phyloP scores from a whole-genome alignment of 441 rosid species.

The Adansonia grandidieri region DNA sequence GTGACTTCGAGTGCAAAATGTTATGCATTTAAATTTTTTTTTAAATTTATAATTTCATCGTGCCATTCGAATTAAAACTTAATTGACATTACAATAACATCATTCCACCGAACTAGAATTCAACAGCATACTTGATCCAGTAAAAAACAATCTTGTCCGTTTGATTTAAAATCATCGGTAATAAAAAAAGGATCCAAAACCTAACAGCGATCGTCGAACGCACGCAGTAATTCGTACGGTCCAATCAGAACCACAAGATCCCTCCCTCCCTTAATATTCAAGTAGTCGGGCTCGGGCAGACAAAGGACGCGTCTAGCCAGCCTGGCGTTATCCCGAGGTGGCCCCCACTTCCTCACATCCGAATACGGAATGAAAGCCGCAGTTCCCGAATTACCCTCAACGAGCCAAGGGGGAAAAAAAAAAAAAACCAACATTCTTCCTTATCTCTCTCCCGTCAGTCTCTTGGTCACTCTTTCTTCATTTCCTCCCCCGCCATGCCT shows the following conservation, averaged over 20 bases:
- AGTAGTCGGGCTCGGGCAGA: neutral
- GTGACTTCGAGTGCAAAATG: no score
- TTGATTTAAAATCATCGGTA: neutral
- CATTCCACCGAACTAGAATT: neutral
- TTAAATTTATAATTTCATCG: no score
- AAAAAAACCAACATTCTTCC: neutral
- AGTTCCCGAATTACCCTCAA: conserved; percentile 3
- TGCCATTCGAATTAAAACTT: no score
- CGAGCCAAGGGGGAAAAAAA: neutral
- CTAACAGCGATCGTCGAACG: neutral
- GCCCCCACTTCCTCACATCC: neutral
- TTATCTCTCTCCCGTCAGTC: neutral
- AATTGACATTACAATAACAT: no score
- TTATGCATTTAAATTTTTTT: no score
- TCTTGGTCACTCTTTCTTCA: neutral
- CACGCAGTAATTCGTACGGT: conserved; percentile 5
- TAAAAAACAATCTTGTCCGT: neutral
- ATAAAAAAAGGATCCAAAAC: neutral
- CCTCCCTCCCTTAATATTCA: neutral
- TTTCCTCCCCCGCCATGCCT: neutral
- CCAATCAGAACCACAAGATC: conserved; percentile 16
- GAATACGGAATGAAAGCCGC: neutral
- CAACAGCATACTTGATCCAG: neutral
- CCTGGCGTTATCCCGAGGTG: conserved; percentile 21
- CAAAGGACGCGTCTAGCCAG: conserved; percentile 46